phyloP scores from a whole-genome alignment of 2,329 filamentous ascomycete species.

The Exophiala bonariae region DNA sequence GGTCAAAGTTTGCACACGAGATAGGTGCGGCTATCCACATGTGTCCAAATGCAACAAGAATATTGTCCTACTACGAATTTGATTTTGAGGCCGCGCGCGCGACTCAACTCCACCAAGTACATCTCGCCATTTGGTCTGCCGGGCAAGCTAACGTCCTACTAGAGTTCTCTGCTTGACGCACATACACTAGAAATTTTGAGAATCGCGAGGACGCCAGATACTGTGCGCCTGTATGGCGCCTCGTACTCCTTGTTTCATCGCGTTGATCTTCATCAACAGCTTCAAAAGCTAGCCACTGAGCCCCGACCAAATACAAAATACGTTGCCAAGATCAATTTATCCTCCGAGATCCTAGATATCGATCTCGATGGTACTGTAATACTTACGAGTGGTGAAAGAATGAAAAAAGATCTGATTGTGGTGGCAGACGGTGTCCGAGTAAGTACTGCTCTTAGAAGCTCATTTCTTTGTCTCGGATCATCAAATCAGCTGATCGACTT shows the following conservation, averaged over 20 bases:
- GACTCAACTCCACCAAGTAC: neutral
- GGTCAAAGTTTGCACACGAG: conserved; percentile 32
- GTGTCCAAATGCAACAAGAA: conserved; percentile 31
- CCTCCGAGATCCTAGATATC: conserved; percentile 27
- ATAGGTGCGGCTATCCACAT: conserved; percentile 34
- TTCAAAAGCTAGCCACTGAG: conserved; percentile 33
- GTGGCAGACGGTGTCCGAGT: conserved; percentile 42
- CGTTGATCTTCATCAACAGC: conserved; percentile 39
- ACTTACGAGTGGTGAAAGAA: conserved; percentile 30
- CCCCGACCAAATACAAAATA: conserved; percentile 7
- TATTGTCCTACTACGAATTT: conserved; percentile 28
- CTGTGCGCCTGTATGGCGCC: conserved; percentile 7
- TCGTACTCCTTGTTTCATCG: conserved; percentile 34
- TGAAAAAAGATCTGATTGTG: conserved; percentile 38
- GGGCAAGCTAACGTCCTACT: too few species aligned
- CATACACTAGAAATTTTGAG: conserved; percentile 2
- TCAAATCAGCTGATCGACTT: neutral
- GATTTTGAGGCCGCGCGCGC: conserved; percentile 22
- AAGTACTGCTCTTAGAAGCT: conserved; percentile 26
- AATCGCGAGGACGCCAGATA: neutral
- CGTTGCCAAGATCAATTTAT: conserved; percentile 21
- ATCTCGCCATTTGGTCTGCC: neutral
- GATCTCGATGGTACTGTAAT: conserved; percentile 26
- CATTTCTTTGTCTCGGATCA: conserved; percentile 29
- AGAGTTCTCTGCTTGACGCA: neutral